A percentile compares a stretch with the other conserved stretches of the same genome.
Evolutionary conservation across 441 rosid species (phyloP).

Genomic region (Arabidopsis hybrid): DNA sequence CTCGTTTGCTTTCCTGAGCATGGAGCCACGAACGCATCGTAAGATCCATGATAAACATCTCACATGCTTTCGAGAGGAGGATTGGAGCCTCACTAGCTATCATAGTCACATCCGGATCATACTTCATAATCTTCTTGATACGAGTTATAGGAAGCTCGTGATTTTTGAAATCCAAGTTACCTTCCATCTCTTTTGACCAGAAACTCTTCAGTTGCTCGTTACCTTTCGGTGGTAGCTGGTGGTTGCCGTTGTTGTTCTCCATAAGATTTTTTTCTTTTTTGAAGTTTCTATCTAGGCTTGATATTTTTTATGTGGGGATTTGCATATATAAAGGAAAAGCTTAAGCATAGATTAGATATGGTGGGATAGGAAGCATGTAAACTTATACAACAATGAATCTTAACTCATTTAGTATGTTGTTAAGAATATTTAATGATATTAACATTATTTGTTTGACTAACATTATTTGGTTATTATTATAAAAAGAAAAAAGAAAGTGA

Average conservation of each 20-base stretch:
- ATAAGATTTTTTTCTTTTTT: too few relatives aligned
- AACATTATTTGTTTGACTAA: too few relatives aligned
- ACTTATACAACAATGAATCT: too few relatives aligned
- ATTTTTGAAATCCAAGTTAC: background rate
- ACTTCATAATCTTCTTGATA: background rate
- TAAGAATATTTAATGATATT: too few relatives aligned
- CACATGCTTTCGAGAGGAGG: background rate
- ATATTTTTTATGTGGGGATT: background rate
- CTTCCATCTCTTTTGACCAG: background rate
- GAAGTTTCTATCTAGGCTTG: background rate
- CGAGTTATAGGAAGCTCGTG: background rate
- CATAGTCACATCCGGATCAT: background rate
- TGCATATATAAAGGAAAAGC: background rate
- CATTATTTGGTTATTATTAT: too few relatives aligned
- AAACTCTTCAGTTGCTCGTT: background rate
- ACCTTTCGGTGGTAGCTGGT: background rate
- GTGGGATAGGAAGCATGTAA: background rate
- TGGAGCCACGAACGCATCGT: background rate
- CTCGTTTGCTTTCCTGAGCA: background rate
- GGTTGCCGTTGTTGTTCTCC: background rate
- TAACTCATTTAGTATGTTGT: too few relatives aligned
- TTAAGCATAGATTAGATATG: background rate
- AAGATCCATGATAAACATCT: background rate
- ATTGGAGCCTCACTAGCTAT: background rate
- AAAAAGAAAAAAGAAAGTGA: too few relatives aligned